Conservation (phyloP, 1,284 basidiomycete species). For the Heterobasidion parviporum region DNA sequence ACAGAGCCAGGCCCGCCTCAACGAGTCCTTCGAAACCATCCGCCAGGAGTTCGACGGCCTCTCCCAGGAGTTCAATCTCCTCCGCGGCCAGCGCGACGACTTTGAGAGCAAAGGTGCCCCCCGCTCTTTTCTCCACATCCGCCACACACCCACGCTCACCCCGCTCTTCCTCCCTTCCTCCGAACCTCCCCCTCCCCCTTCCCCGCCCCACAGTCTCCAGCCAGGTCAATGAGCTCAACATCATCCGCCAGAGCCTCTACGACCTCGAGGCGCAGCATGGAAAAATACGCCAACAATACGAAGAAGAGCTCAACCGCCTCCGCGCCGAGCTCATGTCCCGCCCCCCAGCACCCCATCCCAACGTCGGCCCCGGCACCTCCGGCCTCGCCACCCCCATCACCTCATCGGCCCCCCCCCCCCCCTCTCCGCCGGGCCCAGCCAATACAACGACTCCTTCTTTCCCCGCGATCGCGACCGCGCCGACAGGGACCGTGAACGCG, state of each 20-base stretch:
- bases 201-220: conserved; percentile 38
- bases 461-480: conserved; percentile 18
- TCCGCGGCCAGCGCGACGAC: conserved; percentile 82
- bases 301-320: conserved; percentile 64
- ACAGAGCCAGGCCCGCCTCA: conserved; percentile 42
- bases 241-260: conserved; percentile 69
- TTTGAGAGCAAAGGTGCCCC: conserved; percentile 75
- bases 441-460: not conserved
- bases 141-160: not conserved
- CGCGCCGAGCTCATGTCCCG: conserved; percentile 45
- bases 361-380: conserved; percentile 11
- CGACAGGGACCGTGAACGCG: conserved; percentile 24
- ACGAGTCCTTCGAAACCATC: conserved; percentile 79
- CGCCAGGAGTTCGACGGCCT: conserved; percentile 83
- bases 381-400: conserved; percentile 18
- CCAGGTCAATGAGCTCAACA: conserved; percentile 67
- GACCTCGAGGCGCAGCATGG: conserved; percentile 71
- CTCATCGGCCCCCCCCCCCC: conserved; percentile 7
- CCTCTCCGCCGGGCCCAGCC: not conserved
- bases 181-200: not conserved
- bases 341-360: conserved; percentile 11
- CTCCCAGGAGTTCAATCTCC: conserved; percentile 56
- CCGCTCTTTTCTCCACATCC: not conserved
- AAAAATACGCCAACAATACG: conserved; percentile 67
- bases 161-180: not conserved